phyloP scores from a whole-genome alignment of 768 basidiomycete species.

The Phlegmacium glaucopus region DNA sequence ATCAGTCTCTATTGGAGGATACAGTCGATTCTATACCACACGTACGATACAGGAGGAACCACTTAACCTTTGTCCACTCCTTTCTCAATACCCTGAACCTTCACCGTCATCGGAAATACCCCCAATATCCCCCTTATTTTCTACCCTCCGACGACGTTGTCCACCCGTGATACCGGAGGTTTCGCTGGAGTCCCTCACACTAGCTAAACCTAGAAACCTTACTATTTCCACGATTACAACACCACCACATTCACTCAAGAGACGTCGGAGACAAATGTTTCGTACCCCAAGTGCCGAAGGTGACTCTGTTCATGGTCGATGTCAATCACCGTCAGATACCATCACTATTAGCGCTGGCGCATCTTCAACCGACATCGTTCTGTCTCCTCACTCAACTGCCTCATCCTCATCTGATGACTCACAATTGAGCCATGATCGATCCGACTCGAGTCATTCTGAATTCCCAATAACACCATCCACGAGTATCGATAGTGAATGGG shows the following conservation, averaged over 20 bases:
- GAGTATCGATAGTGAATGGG: conserved; percentile 17
- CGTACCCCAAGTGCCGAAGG: conserved; percentile 37
- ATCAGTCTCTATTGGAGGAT: conserved; percentile 37
- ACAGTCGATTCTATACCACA: conserved; percentile 34
- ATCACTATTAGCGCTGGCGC: conserved; percentile 3
- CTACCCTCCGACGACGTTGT: conserved; percentile 7
- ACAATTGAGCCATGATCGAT: conserved; percentile 9
- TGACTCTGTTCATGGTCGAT: conserved; percentile 23
- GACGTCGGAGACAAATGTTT: conserved; percentile 26
- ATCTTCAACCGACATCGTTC: not conserved
- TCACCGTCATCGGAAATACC: conserved; percentile 18
- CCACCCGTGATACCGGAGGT: conserved; percentile 23
- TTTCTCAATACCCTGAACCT: conserved; percentile 15
- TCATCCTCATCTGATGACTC: conserved; percentile 14
- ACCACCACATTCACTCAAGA: conserved; percentile 21
- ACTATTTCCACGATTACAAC: conserved; percentile 9
- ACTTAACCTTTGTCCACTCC: conserved; percentile 14
- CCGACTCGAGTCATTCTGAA: conserved; percentile 12
- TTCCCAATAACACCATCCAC: conserved; percentile 20
- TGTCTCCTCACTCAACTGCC: conserved; percentile 1
- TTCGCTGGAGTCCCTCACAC: conserved; percentile 19
- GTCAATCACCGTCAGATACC: conserved; percentile 13
- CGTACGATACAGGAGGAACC: conserved; percentile 8
- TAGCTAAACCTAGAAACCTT: conserved; percentile 10
- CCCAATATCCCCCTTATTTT: conserved; percentile 16